Base-by-base conservation (phyloP, 345 rosid genomes). In the Dimocarpus longan region DNA sequence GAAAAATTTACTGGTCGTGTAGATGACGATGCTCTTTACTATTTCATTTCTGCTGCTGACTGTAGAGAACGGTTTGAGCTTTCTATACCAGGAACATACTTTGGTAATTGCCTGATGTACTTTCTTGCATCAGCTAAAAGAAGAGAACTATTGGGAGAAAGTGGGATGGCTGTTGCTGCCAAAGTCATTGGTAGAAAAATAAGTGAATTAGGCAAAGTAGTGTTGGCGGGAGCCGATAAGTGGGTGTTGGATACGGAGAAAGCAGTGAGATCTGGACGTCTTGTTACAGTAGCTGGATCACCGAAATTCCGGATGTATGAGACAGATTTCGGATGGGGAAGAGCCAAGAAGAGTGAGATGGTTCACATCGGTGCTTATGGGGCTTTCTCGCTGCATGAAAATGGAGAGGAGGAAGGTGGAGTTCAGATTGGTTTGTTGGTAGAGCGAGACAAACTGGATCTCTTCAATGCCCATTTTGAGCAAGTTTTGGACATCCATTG, bases 21-120 rank as follows among this genome's bases (percentile, higher is more conserved):
- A n/a, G 21, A n/a, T 18, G 62, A 74, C 3, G 76, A 82, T 4
- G 1, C 44, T 11, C 5, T 73, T 24, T 78, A 37, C 82, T 44
- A 80, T 54, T 83, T 76, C 9, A 15, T 52, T 22, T 60, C 73
- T 5, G 44, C 52, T 0, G 81, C 83, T 5, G 85, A 87, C 24
- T 85, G 83, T 62, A 81, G 86, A 63, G 60, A 28, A 28, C 84
- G 87, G 10, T 18, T 70, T 11, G 80, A 81, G 59, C 72, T 46
- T 12, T 79, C 78, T 0, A 46, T 85, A 54, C 87, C 88, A 7
- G 26, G 42, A 5, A 84, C 85, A 1, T 89, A 89, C 74, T 88
- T 86, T 50, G 88, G 89, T 0, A 90, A 88, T 64, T 86, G 88
- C 19, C 22, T 86, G n/a, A 84, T 84, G 4, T 80, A 76, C 0